phyloP scores from a whole-genome alignment of 2,329 filamentous ascomycete species.

The Polychaeton citri region DNA sequence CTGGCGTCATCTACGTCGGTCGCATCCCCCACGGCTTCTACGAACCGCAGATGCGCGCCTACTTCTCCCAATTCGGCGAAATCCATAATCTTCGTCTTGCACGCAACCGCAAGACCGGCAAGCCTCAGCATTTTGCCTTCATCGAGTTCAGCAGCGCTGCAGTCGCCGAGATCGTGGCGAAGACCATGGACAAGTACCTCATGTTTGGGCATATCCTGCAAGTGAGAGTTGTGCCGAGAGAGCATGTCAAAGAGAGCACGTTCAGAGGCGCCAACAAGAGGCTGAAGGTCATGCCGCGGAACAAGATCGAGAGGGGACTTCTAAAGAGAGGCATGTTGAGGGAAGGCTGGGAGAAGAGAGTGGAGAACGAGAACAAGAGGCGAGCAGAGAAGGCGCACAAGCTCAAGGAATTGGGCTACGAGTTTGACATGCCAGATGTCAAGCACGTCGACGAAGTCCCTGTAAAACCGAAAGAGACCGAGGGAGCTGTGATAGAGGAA shows the following conservation, averaged over 20 bases:
- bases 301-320: conserved; percentile 66
- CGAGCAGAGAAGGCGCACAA: conserved; percentile 57
- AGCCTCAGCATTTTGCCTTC: conserved; percentile 88
- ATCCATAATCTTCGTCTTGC: conserved; percentile 71
- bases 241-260: conserved; percentile 64
- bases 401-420: conserved; percentile 70
- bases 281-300: conserved; percentile 80
- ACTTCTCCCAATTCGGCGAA: conserved; percentile 85
- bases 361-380: conserved; percentile 58
- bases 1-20: conserved; percentile 79
- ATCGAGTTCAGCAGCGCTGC: conserved; percentile 68
- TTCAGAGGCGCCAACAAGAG: conserved; percentile 86
- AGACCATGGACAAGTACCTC: conserved; percentile 96
- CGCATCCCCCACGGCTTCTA: conserved; percentile 93
- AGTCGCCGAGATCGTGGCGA: conserved; percentile 81
- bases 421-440: conserved; percentile 61
- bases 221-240: conserved; percentile 63
- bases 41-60: conserved; percentile 85
- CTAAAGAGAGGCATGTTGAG: conserved; percentile 62
- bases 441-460: conserved; percentile 48
- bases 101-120: conserved; percentile 82
- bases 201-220: conserved; percentile 90
- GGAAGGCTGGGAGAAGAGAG: conserved; percentile 64
- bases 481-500: conserved; percentile 21
- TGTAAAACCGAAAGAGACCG: conserved; percentile 23